These are phyloP conservation scores for Spizellomyces sp. DNA, from an alignment of 192 early-diverging fungal species.

Conservation along the genomic window DNA sequence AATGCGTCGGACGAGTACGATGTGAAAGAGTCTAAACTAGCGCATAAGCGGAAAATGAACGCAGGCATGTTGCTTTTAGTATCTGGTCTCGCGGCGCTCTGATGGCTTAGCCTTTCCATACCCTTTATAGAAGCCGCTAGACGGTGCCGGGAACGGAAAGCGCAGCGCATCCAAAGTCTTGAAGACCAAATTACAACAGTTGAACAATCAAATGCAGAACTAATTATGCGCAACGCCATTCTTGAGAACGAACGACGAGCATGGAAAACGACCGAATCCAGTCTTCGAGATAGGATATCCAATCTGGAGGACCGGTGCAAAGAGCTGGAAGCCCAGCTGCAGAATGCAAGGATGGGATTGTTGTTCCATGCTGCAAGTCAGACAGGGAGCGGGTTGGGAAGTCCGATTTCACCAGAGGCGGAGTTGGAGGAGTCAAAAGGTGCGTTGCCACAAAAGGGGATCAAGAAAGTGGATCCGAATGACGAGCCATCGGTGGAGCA, in stretches of 20 bases:
- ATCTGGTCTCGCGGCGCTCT: too few species aligned
- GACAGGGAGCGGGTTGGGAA: too few species aligned
- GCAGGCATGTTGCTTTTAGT: constrained; percentile 15
- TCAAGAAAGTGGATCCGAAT: too few species aligned
- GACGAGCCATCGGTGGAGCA: too few species aligned
- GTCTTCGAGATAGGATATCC: not conserved
- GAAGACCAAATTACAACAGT: constrained; percentile 43
- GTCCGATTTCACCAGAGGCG: too few species aligned
- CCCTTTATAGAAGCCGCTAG: constrained; percentile 22
- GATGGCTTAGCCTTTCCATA: not conserved
- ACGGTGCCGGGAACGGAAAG: constrained; percentile 32
- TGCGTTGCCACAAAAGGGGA: too few species aligned
- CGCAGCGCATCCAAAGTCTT: constrained; percentile 22
- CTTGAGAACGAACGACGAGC: constrained; percentile 34
- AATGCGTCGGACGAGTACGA: not conserved
- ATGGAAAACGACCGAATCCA: constrained; percentile 14
- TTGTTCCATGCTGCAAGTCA: not conserved
- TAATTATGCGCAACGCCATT: constrained; percentile 35
- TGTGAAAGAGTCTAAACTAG: constrained; percentile 16
- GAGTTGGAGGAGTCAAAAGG: too few species aligned
- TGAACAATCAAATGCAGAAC: constrained; percentile 70
- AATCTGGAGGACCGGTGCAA: not conserved
- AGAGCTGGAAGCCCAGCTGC: constrained; percentile 13
- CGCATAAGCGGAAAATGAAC: constrained; percentile 30
- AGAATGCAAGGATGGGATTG: constrained; percentile 5